phyloP scores from a whole-genome alignment of 352 stramenopile species.

The Pythium plurisporium region DNA sequence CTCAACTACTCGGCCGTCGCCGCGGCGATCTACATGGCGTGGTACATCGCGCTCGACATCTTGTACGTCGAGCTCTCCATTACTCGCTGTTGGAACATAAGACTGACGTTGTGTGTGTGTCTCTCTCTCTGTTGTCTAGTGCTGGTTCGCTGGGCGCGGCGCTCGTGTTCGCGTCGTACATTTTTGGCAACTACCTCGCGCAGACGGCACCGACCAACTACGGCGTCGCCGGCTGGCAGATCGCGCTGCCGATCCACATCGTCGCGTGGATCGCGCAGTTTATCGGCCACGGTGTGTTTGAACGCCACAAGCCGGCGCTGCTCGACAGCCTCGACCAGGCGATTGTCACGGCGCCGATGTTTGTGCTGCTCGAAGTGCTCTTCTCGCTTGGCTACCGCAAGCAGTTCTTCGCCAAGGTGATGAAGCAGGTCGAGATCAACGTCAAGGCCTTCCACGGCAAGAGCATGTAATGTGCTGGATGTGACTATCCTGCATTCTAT shows the following conservation, averaged over 20 bases:
- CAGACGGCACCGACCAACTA: constrained; percentile 29
- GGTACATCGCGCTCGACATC: constrained; percentile 68
- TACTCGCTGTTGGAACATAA: not conserved
- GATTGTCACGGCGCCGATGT: constrained; percentile 77
- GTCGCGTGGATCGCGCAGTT: constrained; percentile 75
- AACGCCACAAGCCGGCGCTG: constrained; percentile 77
- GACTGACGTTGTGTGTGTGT: not conserved
- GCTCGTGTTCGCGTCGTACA: constrained; percentile 46
- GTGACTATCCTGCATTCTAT: no score
- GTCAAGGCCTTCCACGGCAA: constrained; percentile 50
- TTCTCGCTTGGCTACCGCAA: constrained; percentile 75
- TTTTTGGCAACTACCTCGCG: constrained; percentile 62
- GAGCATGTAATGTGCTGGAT: no score
- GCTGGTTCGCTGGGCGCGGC: constrained; percentile 49
- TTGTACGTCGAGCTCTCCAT: constrained; percentile 23
- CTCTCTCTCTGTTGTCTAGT: no score
- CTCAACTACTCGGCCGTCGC: constrained; percentile 57
- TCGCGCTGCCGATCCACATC: constrained; percentile 54
- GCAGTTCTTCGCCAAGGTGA: constrained; percentile 56
- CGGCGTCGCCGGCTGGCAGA: constrained; percentile 39
- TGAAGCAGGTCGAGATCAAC: constrained; percentile 58
- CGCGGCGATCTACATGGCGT: constrained; percentile 63
- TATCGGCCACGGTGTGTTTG: constrained; percentile 83
- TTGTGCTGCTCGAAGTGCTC: constrained; percentile 79
- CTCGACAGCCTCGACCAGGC: constrained; percentile 84